Evolutionary conservation across 2,329 filamentous ascomycete species (phyloP), one percentile per base, ranked within the genome.

Genomic region (Aspergillus terreus): DNA sequence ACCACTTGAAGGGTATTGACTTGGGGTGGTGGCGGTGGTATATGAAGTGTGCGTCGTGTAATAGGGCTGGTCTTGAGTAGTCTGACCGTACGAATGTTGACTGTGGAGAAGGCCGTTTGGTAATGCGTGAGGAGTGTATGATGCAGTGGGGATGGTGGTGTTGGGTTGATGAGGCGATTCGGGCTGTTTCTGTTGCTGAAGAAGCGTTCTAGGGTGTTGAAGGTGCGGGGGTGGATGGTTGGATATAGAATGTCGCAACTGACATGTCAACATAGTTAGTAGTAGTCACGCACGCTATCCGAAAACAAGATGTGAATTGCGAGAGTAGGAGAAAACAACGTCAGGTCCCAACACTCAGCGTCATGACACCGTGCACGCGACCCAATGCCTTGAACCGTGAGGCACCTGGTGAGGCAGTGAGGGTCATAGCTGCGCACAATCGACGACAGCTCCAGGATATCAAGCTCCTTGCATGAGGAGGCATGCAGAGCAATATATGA

Each of bases 1-100:
- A 94, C 90, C 89, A 78, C 88, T 88, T 68, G 90, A 90, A 58
- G 89, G 86, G 74, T 95, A 96, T 76, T 88, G 88, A 73, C 87
- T 88, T 50, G 87, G 85, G 55, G 87, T 83, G 75, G 87, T 90
- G 61, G 88, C 85, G 50, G 89, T 87, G 74, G 87, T 91, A 76
- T 95, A 95, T 10, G 89, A 83, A 69, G 88, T 83, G 68, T 94
- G 88, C 52, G 87, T 82, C 67, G 87, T 84, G 73, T 92, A 95
- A 63, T 82, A 84, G 43, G 84, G 80, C 47, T 88, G 75, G 61
- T 95, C 88, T 65, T 84, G 82, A 46, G 81, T 78, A 51, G 84
- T 78, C 58, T 84, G 81, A 58, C 86, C 83, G 73, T 94, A 94
- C n/a, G 77, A 74, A 52, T 78, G 76, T 46, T 75, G 77, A 56